These are phyloP conservation scores for Lizonia empirigonia DNA, from an alignment of 2,329 filamentous ascomycete species.

Conservation along the genomic window DNA sequence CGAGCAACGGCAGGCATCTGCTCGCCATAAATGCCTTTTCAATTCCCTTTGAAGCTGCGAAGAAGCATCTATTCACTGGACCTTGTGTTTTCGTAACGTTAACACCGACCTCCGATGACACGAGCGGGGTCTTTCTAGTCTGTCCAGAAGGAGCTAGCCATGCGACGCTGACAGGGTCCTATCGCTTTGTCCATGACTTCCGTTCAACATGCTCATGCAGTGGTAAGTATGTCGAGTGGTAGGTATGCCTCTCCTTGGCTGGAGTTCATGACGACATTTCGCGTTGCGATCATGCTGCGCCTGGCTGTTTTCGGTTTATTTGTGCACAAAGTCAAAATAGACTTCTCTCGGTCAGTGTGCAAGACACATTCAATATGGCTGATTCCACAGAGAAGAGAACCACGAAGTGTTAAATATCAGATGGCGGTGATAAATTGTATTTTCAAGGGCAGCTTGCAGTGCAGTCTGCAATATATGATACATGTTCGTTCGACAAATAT, in stretches of 20 bases:
- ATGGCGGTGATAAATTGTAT: background rate
- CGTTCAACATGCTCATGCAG: background rate
- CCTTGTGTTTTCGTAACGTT: slow-evolving; percentile 15
- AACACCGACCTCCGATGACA: slow-evolving; percentile 4
- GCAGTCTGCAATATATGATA: slow-evolving; percentile 22
- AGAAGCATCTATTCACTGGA: background rate
- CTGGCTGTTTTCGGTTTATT: background rate
- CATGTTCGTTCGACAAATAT: slow-evolving; percentile 24
- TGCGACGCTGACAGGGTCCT: slow-evolving; percentile 10
- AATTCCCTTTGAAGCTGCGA: background rate
- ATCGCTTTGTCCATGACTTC: background rate
- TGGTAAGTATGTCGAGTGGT: too few relatives aligned
- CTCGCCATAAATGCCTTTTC: background rate
- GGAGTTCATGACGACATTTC: background rate
- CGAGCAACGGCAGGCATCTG: slow-evolving; percentile 16
- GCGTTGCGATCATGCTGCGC: background rate
- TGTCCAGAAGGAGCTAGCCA: slow-evolving; percentile 16
- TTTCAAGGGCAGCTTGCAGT: slow-evolving; percentile 10
- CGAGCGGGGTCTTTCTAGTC: slow-evolving; percentile 4
- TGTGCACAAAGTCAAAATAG: background rate
- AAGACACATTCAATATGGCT: background rate
- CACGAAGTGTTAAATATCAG: too few relatives aligned
- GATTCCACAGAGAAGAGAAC: background rate
- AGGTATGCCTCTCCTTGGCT: too few relatives aligned
- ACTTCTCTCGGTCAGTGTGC: background rate